Conservation (phyloP, 768 basidiomycete genomes). For the Termitomyces sp. region DNA sequence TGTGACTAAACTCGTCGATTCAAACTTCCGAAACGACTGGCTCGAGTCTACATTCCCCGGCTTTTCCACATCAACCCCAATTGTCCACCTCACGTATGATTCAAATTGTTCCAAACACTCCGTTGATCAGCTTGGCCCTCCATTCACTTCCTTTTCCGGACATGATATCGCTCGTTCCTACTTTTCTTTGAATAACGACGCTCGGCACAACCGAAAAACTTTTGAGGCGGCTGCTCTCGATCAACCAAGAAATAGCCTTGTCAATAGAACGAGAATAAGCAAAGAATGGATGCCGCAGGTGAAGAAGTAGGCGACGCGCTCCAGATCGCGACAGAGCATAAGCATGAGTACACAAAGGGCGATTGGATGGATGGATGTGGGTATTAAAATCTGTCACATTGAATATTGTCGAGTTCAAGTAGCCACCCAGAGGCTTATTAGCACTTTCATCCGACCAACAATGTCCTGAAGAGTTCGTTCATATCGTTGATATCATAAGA, state of each 20-base stretch:
- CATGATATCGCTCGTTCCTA: constrained; percentile 49
- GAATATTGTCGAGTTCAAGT: constrained; percentile 6
- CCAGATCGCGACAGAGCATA: constrained; percentile 57
- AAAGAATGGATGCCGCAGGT: constrained; percentile 58
- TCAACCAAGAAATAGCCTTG: constrained; percentile 65
- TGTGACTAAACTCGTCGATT: no score
- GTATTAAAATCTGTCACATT: constrained; percentile 9
- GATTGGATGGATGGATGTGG: constrained; percentile 49
- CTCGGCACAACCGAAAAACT: constrained; percentile 66
- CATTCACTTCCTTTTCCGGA: constrained; percentile 47
- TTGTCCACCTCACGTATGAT: not conserved
- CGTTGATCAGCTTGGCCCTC: constrained; percentile 43
- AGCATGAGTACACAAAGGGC: constrained; percentile 70
- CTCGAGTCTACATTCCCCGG: not conserved
- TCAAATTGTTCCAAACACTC: constrained; percentile 30
- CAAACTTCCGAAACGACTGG: no score
- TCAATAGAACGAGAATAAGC: constrained; percentile 77
- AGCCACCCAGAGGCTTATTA: constrained; percentile 29
- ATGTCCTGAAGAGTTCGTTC: constrained; percentile 43
- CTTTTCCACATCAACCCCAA: not conserved
- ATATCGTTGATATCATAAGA: not conserved
- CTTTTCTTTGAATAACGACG: constrained; percentile 61
- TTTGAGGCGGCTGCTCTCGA: constrained; percentile 47
- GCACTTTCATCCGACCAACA: constrained; percentile 72
- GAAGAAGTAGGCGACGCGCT: constrained; percentile 52